Percentiles rank a stretch among this genome's conserved stretches.
Evolutionary conservation across 2,329 filamentous ascomycete species (phyloP).

Genomic region (Nemania sp.): DNA sequence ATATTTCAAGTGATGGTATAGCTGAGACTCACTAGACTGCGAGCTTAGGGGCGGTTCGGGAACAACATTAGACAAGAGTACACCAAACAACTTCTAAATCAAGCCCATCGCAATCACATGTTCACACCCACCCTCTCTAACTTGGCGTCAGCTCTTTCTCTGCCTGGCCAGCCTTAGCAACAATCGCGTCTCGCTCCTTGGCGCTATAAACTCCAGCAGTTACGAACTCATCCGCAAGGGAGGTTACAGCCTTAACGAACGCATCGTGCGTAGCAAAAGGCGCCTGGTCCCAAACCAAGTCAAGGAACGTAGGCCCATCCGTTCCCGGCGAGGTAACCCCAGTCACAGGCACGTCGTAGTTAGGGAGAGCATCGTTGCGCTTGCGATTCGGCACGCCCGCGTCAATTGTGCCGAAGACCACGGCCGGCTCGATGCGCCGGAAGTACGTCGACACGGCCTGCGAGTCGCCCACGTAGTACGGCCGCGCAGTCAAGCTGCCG

Average conservation of each 20-base stretch:
- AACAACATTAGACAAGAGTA: not conserved
- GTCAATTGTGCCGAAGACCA: conserved; percentile 48
- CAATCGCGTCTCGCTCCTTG: conserved; percentile 44
- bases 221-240: conserved; percentile 44
- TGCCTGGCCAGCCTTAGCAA: conserved; percentile 43
- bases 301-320: conserved; percentile 51
- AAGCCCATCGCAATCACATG: not conserved
- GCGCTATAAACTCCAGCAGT: conserved; percentile 43
- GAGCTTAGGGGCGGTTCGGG: no score
- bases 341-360: conserved; percentile 49
- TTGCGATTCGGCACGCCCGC: conserved; percentile 49
- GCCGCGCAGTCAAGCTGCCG: conserved; percentile 43
- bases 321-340: conserved; percentile 48
- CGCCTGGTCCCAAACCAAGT: conserved; percentile 50
- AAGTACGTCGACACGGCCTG: conserved; percentile 51
- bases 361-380: conserved; percentile 49
- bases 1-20: no score
- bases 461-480: conserved; percentile 50
- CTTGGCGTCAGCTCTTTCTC: conserved; percentile 44
- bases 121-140: conserved; percentile 8
- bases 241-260: conserved; percentile 45
- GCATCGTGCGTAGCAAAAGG: conserved; percentile 47
- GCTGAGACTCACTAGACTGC: no score
- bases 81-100: not conserved
- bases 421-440: conserved; percentile 48